Evolutionary conservation across 2,329 filamentous ascomycete genomes (phyloP).

Genomic region (Cercospora brassicicola): DNA sequence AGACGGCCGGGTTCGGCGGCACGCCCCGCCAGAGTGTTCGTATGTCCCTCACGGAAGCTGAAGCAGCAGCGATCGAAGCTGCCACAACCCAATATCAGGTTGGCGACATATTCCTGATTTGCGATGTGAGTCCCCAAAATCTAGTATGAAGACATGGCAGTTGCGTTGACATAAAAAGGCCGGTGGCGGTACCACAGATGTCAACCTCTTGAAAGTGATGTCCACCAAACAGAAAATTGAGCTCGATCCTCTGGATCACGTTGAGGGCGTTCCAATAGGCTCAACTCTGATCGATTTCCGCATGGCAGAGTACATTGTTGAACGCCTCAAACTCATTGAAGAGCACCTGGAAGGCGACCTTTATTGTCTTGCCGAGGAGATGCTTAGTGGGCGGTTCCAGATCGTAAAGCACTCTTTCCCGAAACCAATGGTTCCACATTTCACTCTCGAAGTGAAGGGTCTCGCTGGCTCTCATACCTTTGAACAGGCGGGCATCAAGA

Average conservation of each 20-base stretch:
- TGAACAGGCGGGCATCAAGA: neutral
- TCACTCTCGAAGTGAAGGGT: neutral
- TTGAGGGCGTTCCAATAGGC: neutral
- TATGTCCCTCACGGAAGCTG: neutral
- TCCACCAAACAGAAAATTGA: neutral
- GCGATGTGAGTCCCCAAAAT: neutral
- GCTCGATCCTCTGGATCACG: neutral
- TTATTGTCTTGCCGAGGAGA: neutral
- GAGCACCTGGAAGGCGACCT: neutral
- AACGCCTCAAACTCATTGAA: neutral
- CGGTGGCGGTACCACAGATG: neutral
- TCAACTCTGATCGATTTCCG: neutral
- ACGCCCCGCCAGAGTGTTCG: neutral
- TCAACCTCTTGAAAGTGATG: neutral
- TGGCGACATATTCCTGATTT: neutral
- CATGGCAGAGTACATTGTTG: neutral
- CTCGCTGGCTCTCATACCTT: neutral
- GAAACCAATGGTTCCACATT: neutral
- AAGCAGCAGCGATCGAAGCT: neutral
- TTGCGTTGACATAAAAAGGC: neutral
- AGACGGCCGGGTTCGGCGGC: neutral
- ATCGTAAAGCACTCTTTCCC: neutral
- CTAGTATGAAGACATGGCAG: neutral
- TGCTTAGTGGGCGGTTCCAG: neutral
- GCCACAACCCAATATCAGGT: neutral